phyloP scores from a whole-genome alignment of 495 filamentous ascomycete species.

The Astrothelium macrocarpum region DNA sequence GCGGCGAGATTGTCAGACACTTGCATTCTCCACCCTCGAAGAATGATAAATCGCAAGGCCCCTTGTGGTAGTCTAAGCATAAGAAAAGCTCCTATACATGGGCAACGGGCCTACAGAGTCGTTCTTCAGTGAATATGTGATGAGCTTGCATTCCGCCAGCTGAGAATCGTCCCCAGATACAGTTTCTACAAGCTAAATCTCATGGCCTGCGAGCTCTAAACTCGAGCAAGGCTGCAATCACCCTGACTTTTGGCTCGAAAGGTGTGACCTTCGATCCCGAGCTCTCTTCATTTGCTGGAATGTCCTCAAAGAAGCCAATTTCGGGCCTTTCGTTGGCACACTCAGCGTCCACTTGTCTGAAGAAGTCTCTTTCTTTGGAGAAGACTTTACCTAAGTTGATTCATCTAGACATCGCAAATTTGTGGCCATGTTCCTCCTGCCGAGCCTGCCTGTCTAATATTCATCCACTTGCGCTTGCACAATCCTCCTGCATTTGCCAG shows the following conservation, averaged over 20 bases:
- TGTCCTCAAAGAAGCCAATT: too few species aligned
- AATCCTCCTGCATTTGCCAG: too few species aligned
- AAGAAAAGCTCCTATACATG: not conserved
- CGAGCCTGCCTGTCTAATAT: too few species aligned
- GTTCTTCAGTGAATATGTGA: not conserved
- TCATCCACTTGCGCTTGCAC: too few species aligned
- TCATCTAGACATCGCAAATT: too few species aligned
- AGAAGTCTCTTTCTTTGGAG: too few species aligned
- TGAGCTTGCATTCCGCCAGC: not conserved
- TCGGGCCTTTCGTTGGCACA: too few species aligned
- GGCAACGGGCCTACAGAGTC: not conserved
- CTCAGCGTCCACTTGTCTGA: too few species aligned
- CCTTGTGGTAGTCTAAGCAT: not conserved
- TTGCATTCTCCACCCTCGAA: not conserved
- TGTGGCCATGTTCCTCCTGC: too few species aligned
- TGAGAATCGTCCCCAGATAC: not conserved
- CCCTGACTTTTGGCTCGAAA: not conserved
- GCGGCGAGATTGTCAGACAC: not conserved
- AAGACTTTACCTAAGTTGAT: too few species aligned
- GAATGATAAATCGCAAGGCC: not conserved
- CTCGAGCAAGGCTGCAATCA: not conserved
- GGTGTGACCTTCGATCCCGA: too few species aligned
- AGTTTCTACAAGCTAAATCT: not conserved
- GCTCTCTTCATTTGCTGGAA: too few species aligned
- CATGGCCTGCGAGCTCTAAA: not conserved